These are phyloP conservation scores for Fraxinus greggii DNA, from an alignment of 305 asterid genomes.

Conservation along the genomic window DNA sequence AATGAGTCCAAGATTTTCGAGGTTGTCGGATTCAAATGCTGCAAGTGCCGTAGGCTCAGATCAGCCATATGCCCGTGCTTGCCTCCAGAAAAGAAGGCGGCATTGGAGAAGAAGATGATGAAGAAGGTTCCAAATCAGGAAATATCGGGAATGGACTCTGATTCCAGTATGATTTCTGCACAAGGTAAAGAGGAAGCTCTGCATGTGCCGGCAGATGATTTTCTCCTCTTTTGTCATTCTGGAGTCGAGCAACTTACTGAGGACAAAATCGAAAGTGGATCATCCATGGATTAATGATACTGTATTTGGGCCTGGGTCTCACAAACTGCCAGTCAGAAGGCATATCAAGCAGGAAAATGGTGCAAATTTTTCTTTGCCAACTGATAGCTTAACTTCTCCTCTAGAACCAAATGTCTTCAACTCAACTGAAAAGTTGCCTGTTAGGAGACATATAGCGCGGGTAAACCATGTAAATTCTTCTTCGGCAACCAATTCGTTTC, in stretches of 20 bases:
- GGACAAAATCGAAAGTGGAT: slow-evolving; percentile 29
- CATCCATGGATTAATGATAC: slow-evolving; percentile 29
- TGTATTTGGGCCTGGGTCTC: slow-evolving; percentile 41
- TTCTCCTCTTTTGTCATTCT: slow-evolving; percentile 33
- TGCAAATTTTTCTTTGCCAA: slow-evolving; percentile 23
- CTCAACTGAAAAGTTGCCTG: slow-evolving; percentile 42
- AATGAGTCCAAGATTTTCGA: slow-evolving; percentile 57
- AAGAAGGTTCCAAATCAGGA: slow-evolving; percentile 36
- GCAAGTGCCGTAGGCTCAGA: slow-evolving; percentile 73
- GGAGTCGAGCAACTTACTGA: slow-evolving; percentile 35
- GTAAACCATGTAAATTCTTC: slow-evolving; percentile 34
- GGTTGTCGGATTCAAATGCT: slow-evolving; percentile 78
- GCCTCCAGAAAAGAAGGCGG: slow-evolving; percentile 36
- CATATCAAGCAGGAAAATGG: slow-evolving; percentile 44
- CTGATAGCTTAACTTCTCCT: slow-evolving; percentile 23
- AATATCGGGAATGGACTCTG: slow-evolving; percentile 27
- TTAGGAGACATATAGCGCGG: slow-evolving; percentile 54
- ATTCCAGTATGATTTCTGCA: slow-evolving; percentile 29
- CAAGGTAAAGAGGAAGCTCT: slow-evolving; percentile 29
- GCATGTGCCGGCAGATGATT: slow-evolving; percentile 30
- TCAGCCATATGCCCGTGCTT: slow-evolving; percentile 70
- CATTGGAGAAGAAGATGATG: slow-evolving; percentile 33
- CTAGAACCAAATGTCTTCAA: background rate
- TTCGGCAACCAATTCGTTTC: slow-evolving; percentile 33
- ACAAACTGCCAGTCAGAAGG: slow-evolving; percentile 66